These are phyloP conservation scores for Kluyveromyces nonfermentans DNA, from an alignment of 805 yeast species.

Conservation along the genomic window DNA sequence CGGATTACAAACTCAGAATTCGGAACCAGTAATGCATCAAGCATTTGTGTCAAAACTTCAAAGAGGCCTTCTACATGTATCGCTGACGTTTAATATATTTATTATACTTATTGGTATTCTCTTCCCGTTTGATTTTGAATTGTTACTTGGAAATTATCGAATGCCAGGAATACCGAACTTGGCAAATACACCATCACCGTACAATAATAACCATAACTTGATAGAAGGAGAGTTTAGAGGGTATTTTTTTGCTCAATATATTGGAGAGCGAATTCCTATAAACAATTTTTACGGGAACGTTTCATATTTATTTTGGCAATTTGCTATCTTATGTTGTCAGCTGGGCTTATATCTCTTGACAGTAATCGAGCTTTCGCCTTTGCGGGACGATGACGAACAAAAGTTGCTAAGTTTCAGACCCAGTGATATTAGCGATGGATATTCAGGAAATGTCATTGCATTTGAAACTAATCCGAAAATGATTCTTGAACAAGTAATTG, in stretches of 20 bases:
- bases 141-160: constrained; percentile 22
- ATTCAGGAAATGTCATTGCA: constrained; percentile 34
- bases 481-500: not conserved
- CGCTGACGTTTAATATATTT: constrained; percentile 18
- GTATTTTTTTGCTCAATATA: constrained; percentile 33
- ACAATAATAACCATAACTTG: constrained; percentile 16
- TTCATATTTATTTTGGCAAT: constrained; percentile 21
- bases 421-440: constrained; percentile 33
- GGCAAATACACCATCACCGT: constrained; percentile 26
- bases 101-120: constrained; percentile 13
- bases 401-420: not conserved
- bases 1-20: not conserved
- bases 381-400: constrained; percentile 4
- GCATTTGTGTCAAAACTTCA: not conserved
- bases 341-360: constrained; percentile 19
- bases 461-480: constrained; percentile 29
- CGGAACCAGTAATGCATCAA: not conserved
- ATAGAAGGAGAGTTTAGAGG: constrained; percentile 29
- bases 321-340: constrained; percentile 21
- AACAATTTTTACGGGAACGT: constrained; percentile 28
- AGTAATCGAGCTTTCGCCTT: not conserved
- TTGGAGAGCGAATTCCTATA: constrained; percentile 37
- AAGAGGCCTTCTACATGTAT: not conserved
- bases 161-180: constrained; percentile 11
- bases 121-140: constrained; percentile 30